Evolutionary conservation across 1,284 basidiomycete genomes (phyloP).

Genomic region (Coniophora puteana): DNA sequence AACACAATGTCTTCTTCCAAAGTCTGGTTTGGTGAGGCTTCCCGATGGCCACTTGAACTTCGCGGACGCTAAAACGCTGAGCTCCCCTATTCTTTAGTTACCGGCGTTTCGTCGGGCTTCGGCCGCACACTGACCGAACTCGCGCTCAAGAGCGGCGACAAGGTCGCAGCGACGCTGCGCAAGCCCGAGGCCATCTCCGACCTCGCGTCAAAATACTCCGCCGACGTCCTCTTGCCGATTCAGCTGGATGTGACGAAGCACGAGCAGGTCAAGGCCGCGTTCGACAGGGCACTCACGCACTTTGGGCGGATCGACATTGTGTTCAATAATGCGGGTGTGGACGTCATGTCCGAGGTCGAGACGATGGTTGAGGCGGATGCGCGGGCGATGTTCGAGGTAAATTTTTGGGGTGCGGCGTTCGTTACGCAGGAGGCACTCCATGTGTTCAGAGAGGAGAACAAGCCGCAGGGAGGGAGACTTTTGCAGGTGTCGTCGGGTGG

Average conservation of each 20-base stretch:
- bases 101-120: slow-evolving; percentile 22
- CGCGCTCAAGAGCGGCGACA: slow-evolving; percentile 20
- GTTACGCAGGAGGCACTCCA: slow-evolving; percentile 28
- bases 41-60: too few species aligned
- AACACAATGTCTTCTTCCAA: too few species aligned
- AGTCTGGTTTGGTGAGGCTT: slow-evolving; percentile 25
- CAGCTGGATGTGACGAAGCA: slow-evolving; percentile 21
- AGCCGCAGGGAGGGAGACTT: slow-evolving; percentile 27
- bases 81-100: slow-evolving; percentile 16
- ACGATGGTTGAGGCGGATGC: slow-evolving; percentile 23
- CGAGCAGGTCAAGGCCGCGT: slow-evolving; percentile 25
- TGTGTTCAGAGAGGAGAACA: slow-evolving; percentile 35
- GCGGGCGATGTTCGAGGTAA: slow-evolving; percentile 31
- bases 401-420: slow-evolving; percentile 34
- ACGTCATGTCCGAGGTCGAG: slow-evolving; percentile 22
- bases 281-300: slow-evolving; percentile 24
- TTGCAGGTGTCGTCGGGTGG: slow-evolving; percentile 21
- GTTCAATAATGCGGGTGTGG: slow-evolving; percentile 38
- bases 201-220: slow-evolving; percentile 21
- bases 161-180: slow-evolving; percentile 21
- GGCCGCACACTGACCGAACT: slow-evolving; percentile 23
- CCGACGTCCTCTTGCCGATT: slow-evolving; percentile 38
- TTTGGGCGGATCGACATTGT: slow-evolving; percentile 42
- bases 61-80: not conserved
- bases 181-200: slow-evolving; percentile 7